A percentile compares a stretch with the other conserved stretches of the same genome.
These are phyloP conservation scores for Suillus bovinus DNA, from an alignment of 768 basidiomycete species.

Conservation along the genomic window DNA sequence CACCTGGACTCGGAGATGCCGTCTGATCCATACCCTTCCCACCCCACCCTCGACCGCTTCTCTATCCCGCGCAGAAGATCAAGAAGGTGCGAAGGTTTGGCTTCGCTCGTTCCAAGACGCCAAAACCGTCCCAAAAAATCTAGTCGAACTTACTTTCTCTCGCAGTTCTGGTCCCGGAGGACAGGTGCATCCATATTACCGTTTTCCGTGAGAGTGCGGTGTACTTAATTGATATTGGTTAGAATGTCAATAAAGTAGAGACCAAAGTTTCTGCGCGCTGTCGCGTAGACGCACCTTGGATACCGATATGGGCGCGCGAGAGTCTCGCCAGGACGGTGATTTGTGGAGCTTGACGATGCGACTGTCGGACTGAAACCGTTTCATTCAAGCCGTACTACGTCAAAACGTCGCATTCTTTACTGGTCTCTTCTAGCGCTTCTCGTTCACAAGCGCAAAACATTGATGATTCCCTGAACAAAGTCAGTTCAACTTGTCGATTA, in stretches of 20 bases:
- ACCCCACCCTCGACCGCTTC: constrained; percentile 42
- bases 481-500: constrained; percentile 22
- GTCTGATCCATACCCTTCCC: constrained; percentile 33
- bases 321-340: constrained; percentile 48
- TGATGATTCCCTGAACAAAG: constrained; percentile 71
- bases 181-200: constrained; percentile 49
- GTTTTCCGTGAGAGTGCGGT: background rate
- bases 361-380: constrained; percentile 1
- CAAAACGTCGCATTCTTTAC: constrained; percentile 64
- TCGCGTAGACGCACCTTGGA: constrained; percentile 58
- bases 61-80: constrained; percentile 43
- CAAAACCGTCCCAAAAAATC: constrained; percentile 44
- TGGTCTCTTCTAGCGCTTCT: constrained; percentile 66
- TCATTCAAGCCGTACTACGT: constrained; percentile 58
- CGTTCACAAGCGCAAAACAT: constrained; percentile 82
- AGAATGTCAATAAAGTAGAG: constrained; percentile 86
- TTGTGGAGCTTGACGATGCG: background rate
- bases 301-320: constrained; percentile 64
- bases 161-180: constrained; percentile 86
- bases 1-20: constrained; percentile 2
- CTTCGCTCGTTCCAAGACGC: constrained; percentile 45
- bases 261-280: constrained; percentile 75
- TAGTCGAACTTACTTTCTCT: constrained; percentile 68
- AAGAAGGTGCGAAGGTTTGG: constrained; percentile 54
- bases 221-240: background rate